phyloP scores from a whole-genome alignment of 139 green algal genomes.

The Picochlorum sp. region DNA sequence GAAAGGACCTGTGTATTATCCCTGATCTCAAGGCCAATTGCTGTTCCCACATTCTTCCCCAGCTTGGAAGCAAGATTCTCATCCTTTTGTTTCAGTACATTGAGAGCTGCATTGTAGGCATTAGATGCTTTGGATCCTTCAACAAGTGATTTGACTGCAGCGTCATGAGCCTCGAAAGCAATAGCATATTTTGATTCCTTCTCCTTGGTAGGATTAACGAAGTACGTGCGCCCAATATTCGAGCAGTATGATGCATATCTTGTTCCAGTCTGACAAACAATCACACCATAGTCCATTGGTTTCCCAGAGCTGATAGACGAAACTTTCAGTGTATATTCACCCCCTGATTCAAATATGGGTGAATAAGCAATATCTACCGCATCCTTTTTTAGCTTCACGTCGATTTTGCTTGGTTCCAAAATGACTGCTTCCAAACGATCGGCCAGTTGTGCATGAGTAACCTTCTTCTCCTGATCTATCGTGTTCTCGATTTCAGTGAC shows the following conservation, averaged over 20 bases:
- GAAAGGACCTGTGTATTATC: slow-evolving; percentile 45
- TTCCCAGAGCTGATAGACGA: slow-evolving; percentile 34
- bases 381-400: slow-evolving; percentile 49
- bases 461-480: slow-evolving; percentile 81
- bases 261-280: slow-evolving; percentile 35
- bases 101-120: slow-evolving; percentile 56
- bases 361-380: slow-evolving; percentile 91
- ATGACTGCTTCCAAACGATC: slow-evolving; percentile 66
- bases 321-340: slow-evolving; percentile 62
- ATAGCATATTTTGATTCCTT: slow-evolving; percentile 74
- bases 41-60: slow-evolving; percentile 76
- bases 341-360: slow-evolving; percentile 80
- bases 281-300: slow-evolving; percentile 53
- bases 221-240: slow-evolving; percentile 80
- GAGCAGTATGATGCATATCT: slow-evolving; percentile 88
- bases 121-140: slow-evolving; percentile 52
- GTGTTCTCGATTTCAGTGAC: slow-evolving; percentile 62
- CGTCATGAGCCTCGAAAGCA: slow-evolving; percentile 63
- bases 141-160: slow-evolving; percentile 64
- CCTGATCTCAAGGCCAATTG: slow-evolving; percentile 85
- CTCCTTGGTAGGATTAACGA: slow-evolving; percentile 78
- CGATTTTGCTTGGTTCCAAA: slow-evolving; percentile 53
- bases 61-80: slow-evolving; percentile 64
- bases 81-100: slow-evolving; percentile 30
- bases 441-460: slow-evolving; percentile 83